Evolutionary conservation across 2,329 filamentous ascomycete genomes (phyloP), one percentile per base, ranked within the genome.

Genomic region (Colletotrichum shisoi): DNA sequence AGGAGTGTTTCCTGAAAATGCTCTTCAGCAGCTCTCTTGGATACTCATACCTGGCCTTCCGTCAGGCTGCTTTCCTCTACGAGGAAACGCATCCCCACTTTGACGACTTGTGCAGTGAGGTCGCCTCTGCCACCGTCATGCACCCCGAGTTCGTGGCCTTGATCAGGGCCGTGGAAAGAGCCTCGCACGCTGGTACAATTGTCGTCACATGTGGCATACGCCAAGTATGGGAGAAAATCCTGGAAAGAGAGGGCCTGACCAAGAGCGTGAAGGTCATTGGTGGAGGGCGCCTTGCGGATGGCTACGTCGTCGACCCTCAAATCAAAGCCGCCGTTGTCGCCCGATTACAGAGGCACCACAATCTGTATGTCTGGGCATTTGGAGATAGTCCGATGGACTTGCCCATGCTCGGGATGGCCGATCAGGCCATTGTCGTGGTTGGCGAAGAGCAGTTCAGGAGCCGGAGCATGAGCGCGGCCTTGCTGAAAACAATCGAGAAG

Each of bases 341-440:
- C 1, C 76, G 72, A 2, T 72, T 89, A 21, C 76, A 74, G 59
- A 31, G 76, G 0, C 24, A 12, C 3, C 19, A 19, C 0, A 69
- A 81, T 46, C 3, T 74, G 0, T 51, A n/a, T 79, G 82, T 88
- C 19, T 82, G 78, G 73, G 87, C 85, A 0, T 86, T 90, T 70
- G 87, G 87, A n/a, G 86, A 89, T 70, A 86, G 87, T 69, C 79
- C 79, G 0, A 67, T 88, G 7, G 88, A 90, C 70, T 45, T 90
- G 19, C 74, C 76, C 0, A 90, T 90, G 87, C 70, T 90, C 13
- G 69, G 68, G 2, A 70, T 75, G 40, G 87, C 87, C 0, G 74
- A 89, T 69, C 66, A 82, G 63, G 83, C 86, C 0, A 72, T 88
- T 44, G 79, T 90, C 4, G 80, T 90, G 0, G 84, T 87, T 3